phyloP scores from a whole-genome alignment of 805 yeast species.

The Jamesozyma piceae region DNA sequence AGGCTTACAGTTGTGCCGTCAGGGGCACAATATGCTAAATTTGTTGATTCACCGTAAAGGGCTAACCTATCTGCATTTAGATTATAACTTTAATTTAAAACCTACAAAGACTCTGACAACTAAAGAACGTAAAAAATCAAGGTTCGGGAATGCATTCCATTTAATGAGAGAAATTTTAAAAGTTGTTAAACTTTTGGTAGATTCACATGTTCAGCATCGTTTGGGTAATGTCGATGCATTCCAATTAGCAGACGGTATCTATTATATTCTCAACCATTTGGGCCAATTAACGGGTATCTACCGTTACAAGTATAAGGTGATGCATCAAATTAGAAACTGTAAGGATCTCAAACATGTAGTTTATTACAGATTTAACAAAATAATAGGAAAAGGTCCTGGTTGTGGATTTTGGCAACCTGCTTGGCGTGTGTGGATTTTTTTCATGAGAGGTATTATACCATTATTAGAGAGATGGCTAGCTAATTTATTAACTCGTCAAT shows the following conservation, averaged over 20 bases:
- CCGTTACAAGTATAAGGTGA: constrained; percentile 91
- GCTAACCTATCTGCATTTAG: constrained; percentile 82
- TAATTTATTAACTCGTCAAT: constrained; percentile 81
- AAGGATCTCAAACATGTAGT: constrained; percentile 91
- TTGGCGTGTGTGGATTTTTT: constrained; percentile 93
- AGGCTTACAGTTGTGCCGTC: constrained; percentile 84
- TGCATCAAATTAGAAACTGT: constrained; percentile 96
- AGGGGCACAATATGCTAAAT: constrained; percentile 90
- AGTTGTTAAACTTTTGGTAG: constrained; percentile 78
- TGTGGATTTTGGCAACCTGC: constrained; percentile 99
- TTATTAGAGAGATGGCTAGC: constrained; percentile 91
- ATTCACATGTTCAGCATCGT: constrained; percentile 85
- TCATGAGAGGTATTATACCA: constrained; percentile 86
- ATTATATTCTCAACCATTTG: constrained; percentile 82
- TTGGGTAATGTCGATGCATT: constrained; percentile 86
- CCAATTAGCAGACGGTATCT: constrained; percentile 89
- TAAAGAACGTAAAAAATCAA: constrained; percentile 87
- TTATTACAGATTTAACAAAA: constrained; percentile 69
- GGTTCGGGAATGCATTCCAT: constrained; percentile 96
- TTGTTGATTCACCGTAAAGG: constrained; percentile 85
- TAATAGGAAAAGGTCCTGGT: constrained; percentile 97
- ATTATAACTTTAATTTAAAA: constrained; percentile 88
- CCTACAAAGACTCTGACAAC: constrained; percentile 95
- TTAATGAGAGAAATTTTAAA: constrained; percentile 81
- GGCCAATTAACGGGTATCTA: constrained; percentile 96